Evolutionary conservation across 2,329 filamentous ascomycete species (phyloP).

Genomic region (Cercospora berteroae): DNA sequence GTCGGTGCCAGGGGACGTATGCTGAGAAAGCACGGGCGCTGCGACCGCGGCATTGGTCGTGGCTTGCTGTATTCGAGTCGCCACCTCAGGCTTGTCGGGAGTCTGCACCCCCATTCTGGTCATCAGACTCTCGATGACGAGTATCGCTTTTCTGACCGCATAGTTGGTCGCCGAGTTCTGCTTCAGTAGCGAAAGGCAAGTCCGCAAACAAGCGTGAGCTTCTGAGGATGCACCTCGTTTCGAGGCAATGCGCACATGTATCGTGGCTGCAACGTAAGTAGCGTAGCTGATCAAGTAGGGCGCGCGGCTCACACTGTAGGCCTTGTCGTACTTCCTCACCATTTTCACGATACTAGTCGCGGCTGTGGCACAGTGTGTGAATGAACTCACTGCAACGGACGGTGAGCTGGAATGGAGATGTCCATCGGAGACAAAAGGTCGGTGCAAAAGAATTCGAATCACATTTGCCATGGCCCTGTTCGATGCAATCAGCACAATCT

Average conservation of each 20-base stretch:
- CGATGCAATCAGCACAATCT: neutral
- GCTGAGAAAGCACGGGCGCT: neutral
- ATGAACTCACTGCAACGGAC: conserved; percentile 45
- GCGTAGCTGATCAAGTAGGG: conserved; percentile 58
- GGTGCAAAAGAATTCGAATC: conserved; percentile 54
- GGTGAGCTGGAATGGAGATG: conserved; percentile 47
- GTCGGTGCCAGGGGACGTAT: neutral
- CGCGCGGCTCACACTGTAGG: conserved; percentile 48
- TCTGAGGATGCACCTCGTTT: conserved; percentile 44
- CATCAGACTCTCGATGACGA: conserved; percentile 49
- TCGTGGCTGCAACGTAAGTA: conserved; percentile 55
- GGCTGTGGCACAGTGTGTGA: conserved; percentile 48
- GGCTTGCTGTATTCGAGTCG: neutral
- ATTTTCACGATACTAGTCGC: conserved; percentile 48
- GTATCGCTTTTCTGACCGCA: conserved; percentile 48
- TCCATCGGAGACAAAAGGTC: conserved; percentile 53
- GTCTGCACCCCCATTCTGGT: conserved; percentile 43
- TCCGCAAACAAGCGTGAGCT: conserved; percentile 43
- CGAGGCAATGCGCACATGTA: conserved; percentile 53
- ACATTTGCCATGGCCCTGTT: conserved; percentile 49
- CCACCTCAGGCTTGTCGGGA: neutral
- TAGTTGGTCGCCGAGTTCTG: conserved; percentile 54
- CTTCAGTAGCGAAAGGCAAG: conserved; percentile 49
- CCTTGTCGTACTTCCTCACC: conserved; percentile 46
- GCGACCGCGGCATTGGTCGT: neutral